phyloP scores from a whole-genome alignment of 2,329 filamentous ascomycete genomes.

The Botrytis medusae region DNA sequence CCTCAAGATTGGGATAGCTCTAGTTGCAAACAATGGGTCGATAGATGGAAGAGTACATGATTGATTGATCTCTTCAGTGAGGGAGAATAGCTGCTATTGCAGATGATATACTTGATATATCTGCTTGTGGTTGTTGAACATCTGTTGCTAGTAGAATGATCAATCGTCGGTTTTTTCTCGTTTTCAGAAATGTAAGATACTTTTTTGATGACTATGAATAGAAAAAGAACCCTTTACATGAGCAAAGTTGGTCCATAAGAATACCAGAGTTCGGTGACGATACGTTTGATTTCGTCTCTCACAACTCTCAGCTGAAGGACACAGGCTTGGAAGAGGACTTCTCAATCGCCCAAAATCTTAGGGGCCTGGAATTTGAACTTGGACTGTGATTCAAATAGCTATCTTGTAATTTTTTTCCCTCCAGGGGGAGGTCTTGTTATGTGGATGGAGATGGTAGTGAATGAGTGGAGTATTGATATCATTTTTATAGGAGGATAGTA shows the following conservation, averaged over 20 bases:
- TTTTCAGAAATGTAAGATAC: not conserved
- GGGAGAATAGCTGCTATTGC: not conserved
- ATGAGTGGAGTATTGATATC: not conserved
- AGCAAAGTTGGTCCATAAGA: no score
- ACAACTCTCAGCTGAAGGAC: not conserved
- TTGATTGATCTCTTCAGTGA: not conserved
- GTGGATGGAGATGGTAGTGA: rapidly evolving
- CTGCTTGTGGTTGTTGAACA: not conserved
- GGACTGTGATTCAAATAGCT: not conserved
- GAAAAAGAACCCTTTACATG: not conserved
- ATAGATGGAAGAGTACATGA: rapidly evolving
- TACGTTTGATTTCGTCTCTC: not conserved
- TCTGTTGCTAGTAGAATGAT: not conserved
- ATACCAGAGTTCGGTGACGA: not conserved
- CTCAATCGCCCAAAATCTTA: no score
- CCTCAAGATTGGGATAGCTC: no score
- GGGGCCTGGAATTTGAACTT: rapidly evolving
- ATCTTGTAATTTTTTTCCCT: not conserved
- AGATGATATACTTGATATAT: not conserved
- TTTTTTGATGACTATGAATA: not conserved
- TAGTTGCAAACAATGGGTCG: rapidly evolving
- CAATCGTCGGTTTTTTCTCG: not conserved
- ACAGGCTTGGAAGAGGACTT: no score
- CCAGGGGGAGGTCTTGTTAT: rapidly evolving
- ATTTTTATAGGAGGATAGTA: not conserved